phyloP scores from a whole-genome alignment of 2,329 filamentous ascomycete genomes.

The Paracorniculantispora psalliotae region DNA sequence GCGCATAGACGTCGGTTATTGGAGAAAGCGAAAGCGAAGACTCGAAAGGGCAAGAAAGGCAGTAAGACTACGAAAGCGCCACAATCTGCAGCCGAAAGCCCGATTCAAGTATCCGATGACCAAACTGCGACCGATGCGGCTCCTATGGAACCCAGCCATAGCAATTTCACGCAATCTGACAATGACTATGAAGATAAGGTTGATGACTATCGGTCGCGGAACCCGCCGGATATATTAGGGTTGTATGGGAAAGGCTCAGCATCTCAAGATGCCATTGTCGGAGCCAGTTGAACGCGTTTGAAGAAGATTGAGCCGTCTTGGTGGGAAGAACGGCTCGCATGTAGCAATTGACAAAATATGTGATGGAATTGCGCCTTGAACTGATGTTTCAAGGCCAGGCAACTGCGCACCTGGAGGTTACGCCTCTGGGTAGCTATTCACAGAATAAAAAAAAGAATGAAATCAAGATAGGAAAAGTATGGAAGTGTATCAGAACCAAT shows the following conservation, averaged over 20 bases:
- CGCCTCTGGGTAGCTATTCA: not conserved
- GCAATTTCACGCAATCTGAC: conserved; percentile 36
- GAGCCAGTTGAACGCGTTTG: not conserved
- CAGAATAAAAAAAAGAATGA: not conserved
- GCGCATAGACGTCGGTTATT: conserved; percentile 80
- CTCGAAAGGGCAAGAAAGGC: conserved; percentile 80
- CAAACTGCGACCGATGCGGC: conserved; percentile 15
- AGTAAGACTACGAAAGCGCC: conserved; percentile 46
- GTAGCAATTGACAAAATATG: not conserved
- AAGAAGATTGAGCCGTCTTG: not conserved
- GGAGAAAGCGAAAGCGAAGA: conserved; percentile 93
- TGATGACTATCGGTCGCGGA: conserved; percentile 24
- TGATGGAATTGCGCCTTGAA: not conserved
- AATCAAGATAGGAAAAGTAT: not conserved
- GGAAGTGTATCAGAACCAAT: not conserved
- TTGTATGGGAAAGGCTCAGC: not conserved
- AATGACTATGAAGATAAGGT: conserved; percentile 34
- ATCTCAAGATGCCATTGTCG: not conserved
- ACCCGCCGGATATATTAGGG: conserved; percentile 16
- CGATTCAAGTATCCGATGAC: conserved; percentile 22
- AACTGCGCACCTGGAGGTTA: not conserved
- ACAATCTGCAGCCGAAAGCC: conserved; percentile 16
- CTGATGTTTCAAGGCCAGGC: not conserved
- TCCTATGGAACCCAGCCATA: conserved; percentile 22
- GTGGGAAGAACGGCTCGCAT: not conserved